Percentiles rank a stretch among this genome's conserved stretches.
Conservation (phyloP, 2,329 filamentous ascomycete genomes). For the Colletotrichum nymphaeae region DNA sequence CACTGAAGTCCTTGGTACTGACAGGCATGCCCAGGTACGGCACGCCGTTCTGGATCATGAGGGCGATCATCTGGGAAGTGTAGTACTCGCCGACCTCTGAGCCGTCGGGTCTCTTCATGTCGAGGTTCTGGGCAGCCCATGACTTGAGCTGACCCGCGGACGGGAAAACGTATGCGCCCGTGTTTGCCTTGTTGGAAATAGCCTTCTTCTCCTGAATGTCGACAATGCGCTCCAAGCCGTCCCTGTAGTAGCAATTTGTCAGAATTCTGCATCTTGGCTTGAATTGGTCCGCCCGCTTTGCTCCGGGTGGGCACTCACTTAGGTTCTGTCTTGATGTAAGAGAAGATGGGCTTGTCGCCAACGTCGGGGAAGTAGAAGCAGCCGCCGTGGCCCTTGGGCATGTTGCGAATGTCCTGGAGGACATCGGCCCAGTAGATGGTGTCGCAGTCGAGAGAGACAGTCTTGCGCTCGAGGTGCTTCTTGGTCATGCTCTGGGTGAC, state of each 20-base stretch:
- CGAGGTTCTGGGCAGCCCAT: constrained; percentile 40
- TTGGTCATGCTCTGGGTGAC: constrained; percentile 44
- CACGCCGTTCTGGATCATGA: constrained; percentile 41
- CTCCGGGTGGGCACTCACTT: constrained; percentile 15
- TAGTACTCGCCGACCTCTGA: constrained; percentile 42
- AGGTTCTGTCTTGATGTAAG: constrained; percentile 43
- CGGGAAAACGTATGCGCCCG: constrained; percentile 43
- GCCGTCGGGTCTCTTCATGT: constrained; percentile 37
- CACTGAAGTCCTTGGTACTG: constrained; percentile 40
- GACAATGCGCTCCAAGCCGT: constrained; percentile 39
- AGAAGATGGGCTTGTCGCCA: constrained; percentile 44
- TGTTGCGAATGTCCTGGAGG: constrained; percentile 40
- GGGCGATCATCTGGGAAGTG: constrained; percentile 41
- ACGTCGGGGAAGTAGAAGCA: constrained; percentile 44
- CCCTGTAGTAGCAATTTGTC: constrained; percentile 9
- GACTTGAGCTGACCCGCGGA: constrained; percentile 39
- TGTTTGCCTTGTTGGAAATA: constrained; percentile 45
- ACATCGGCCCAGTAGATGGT: constrained; percentile 47
- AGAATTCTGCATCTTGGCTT: not conserved
- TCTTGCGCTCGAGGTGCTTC: constrained; percentile 41
- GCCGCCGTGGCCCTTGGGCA: constrained; percentile 41
- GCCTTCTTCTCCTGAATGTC: constrained; percentile 45
- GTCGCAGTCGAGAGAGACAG: constrained; percentile 46
- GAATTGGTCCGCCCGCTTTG: not conserved
- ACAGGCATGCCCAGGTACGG: constrained; percentile 41